Conservation (phyloP, 1,284 basidiomycete genomes). For the Tylopilus sp. region DNA sequence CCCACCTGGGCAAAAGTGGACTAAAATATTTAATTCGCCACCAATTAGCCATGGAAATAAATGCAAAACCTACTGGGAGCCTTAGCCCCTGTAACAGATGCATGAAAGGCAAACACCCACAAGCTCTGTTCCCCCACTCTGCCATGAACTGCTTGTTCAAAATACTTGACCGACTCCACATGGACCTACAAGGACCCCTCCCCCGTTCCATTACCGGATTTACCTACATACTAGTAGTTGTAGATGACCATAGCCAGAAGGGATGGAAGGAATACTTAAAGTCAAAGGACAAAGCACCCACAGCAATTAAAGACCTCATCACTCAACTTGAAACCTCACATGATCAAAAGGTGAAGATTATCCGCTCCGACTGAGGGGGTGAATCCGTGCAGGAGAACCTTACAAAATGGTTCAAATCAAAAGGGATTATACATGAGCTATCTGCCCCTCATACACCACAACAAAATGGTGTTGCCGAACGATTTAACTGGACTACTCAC, state of each 20-base stretch:
- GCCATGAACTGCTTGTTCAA: background rate
- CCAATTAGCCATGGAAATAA: too few relatives aligned
- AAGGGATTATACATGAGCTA: slow-evolving; percentile 4
- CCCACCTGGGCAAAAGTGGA: too few relatives aligned
- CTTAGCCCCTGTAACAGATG: too few relatives aligned
- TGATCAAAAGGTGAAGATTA: slow-evolving; percentile 3
- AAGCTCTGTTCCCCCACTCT: background rate
- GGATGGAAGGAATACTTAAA: slow-evolving; percentile 9
- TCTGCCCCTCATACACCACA: slow-evolving; percentile 5
- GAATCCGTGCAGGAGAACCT: background rate
- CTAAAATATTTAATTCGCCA: too few relatives aligned
- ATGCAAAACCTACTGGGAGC: too few relatives aligned
- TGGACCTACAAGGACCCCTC: slow-evolving; percentile 18
- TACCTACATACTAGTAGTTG: slow-evolving; percentile 1
- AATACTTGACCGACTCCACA: slow-evolving; percentile 5
- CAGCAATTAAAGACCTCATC: slow-evolving; percentile 3
- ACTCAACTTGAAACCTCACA: background rate
- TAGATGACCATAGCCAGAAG: slow-evolving; percentile 15
- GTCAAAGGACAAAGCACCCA: slow-evolving; percentile 13
- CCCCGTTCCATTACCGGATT: slow-evolving; percentile 6
- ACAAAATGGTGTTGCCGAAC: slow-evolving; percentile 5
- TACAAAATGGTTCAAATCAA: background rate
- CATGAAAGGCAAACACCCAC: background rate
- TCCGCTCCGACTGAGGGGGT: background rate
- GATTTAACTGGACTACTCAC: background rate